phyloP scores from a whole-genome alignment of 352 stramenopile genomes.

The Nothophytophthora sp. region DNA sequence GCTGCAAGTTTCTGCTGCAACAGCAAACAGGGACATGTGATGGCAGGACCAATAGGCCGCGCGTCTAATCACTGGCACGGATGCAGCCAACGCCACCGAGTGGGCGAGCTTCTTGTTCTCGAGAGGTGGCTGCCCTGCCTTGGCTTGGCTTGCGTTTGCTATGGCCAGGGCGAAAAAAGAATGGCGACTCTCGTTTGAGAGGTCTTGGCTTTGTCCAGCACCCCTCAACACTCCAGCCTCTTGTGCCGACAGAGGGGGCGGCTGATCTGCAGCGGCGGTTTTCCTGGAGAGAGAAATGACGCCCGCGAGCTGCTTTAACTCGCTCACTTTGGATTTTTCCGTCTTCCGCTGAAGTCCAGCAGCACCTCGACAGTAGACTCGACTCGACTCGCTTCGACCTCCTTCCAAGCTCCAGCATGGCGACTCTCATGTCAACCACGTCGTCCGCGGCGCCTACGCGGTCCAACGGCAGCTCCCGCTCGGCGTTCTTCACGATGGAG shows the following conservation, averaged over 20 bases:
- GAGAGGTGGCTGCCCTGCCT: conserved; percentile 1
- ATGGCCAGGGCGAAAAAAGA: conserved; percentile 20
- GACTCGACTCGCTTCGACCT: conserved; percentile 2
- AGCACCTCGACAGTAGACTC: conserved; percentile 3
- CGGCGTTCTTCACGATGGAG: conserved; percentile 47
- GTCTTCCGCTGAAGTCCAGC: conserved; percentile 11
- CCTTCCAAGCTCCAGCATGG: conserved; percentile 6
- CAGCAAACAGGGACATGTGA: conserved; percentile 13
- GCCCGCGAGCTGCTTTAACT: conserved; percentile 16
- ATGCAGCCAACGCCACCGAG: conserved; percentile 4
- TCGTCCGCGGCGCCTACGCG: conserved; percentile 9
- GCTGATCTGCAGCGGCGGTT: conserved; percentile 22
- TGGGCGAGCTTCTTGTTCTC: conserved; percentile 6
- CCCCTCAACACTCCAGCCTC: not conserved
- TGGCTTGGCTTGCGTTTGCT: conserved; percentile 7
- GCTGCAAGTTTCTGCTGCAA: conserved; percentile 2
- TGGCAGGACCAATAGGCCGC: conserved; percentile 1
- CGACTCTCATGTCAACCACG: conserved; percentile 12
- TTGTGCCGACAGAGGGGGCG: no score
- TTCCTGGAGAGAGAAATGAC: conserved; percentile 2
- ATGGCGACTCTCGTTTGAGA: not conserved
- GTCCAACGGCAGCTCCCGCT: conserved; percentile 8
- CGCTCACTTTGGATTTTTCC: conserved; percentile 31
- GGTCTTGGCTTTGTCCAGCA: conserved; percentile 11
- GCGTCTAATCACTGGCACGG: not conserved